A percentile compares a stretch with the other conserved stretches of the same genome.
These are phyloP conservation scores for Linnemannia hyalina DNA, from an alignment of 192 early-diverging fungal species.

Conservation along the genomic window DNA sequence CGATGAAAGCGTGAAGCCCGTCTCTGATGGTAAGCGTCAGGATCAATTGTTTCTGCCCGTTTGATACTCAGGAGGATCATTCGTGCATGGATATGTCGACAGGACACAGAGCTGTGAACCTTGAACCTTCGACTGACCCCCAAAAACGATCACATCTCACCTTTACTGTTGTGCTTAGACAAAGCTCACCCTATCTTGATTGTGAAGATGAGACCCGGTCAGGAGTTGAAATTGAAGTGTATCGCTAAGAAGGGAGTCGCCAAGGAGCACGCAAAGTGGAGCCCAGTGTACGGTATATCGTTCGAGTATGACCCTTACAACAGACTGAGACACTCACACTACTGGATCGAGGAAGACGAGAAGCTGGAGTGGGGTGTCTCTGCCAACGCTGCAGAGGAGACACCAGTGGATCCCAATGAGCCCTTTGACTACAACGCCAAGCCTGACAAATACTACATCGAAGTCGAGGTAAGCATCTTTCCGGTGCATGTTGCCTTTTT, in stretches of 20 bases:
- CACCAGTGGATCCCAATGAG: conserved; percentile 60
- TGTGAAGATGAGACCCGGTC: conserved; percentile 91
- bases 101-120: neutral
- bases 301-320: conserved; percentile 99
- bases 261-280: conserved; percentile 99
- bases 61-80: neutral
- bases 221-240: conserved; percentile 91
- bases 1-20: conserved; percentile 78
- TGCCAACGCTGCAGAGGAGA: conserved; percentile 73
- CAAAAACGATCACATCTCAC: too few species aligned
- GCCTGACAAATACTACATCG: conserved; percentile 83
- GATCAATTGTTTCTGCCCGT: conserved; percentile 22
- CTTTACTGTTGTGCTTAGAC: conserved; percentile 8
- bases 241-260: conserved; percentile 97
- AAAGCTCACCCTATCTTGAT: conserved; percentile 72
- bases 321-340: conserved; percentile 88
- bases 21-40: conserved; percentile 63
- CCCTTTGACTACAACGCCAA: conserved; percentile 86
- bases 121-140: neutral
- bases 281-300: conserved; percentile 86
- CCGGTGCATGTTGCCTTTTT: neutral
- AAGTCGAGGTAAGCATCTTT: conserved; percentile 70
- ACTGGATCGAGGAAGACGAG: conserved; percentile 92
- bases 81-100: neutral
- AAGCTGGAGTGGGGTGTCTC: conserved; percentile 86